Base-by-base conservation (phyloP, 2,329 filamentous ascomycete genomes). In the Berkeleyomyces basicola region DNA sequence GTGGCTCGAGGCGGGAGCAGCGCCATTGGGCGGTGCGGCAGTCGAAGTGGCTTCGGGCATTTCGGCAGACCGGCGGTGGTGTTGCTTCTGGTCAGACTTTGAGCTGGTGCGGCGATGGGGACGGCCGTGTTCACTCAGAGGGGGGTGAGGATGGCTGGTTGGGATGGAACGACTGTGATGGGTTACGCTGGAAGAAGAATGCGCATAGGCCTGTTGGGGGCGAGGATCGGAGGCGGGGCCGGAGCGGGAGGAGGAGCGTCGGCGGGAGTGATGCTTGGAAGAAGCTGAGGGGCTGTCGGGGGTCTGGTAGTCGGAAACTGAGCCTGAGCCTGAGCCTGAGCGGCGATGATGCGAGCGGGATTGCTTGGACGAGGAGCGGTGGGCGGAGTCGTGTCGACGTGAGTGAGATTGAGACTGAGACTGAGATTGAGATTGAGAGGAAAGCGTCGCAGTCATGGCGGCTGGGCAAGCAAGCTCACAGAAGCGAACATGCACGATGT, bases 61-160 rank as follows among this genome's bases (percentile, higher is more conserved):
- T 49, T 65, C 63, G 10, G 57, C 31, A 9, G 63, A 64, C 31
- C 58, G 58, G 23, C 55, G 62, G 23, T 61, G 55, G 9, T 53
- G 46, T 59, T 65, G 59, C 14, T 31, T 43, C n/a, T 63, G 58
- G 5, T 60, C 61, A 4, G 64, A 62, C 58, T 60, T 63, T 46
- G 65, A 62, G 57, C 51, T 58, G 10, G 59, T 64, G 37, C 61
- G 57, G 42, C 64, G 64, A 59, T 64, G 58, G 33, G 64, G 65
- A n/a, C 61, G 60, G 46, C 63, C 63, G 63, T 65, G 63, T 63
- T 65, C 63, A 49, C 63, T 65, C 39, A 65, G 61, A n/a, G 63
- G 63, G 7, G 63, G 63, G 7, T 61, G 63, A 7, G 63, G 63
- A 9, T 61, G 63, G 14, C 47, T 57, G 36, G 61, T 63, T 10